Evolutionary conservation across 148 eudicot species (phyloP).

Genomic region (Fagopyrum esculentum): DNA sequence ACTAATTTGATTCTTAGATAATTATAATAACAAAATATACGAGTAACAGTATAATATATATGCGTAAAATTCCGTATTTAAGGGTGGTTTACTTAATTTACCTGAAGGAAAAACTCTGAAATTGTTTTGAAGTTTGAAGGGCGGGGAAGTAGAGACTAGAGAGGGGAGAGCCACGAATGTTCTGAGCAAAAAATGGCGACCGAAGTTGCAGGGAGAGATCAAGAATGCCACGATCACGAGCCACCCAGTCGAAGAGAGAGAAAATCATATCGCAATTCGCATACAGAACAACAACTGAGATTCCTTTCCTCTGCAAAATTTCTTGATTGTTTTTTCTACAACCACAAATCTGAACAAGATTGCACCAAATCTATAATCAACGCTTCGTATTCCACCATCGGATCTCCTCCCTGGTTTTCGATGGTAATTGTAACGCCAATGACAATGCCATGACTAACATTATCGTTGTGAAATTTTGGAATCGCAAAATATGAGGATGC

Average conservation of each 20-base stretch:
- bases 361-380: background rate
- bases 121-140: background rate
- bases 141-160: background rate
- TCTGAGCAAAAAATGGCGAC: slow-evolving; percentile 9
- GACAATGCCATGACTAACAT: background rate
- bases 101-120: background rate
- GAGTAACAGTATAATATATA: no score
- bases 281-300: background rate
- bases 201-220: slow-evolving; percentile 19
- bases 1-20: no score
- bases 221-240: slow-evolving; percentile 21
- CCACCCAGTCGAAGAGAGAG: slow-evolving; percentile 17
- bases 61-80: background rate
- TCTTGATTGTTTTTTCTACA: background rate
- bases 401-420: background rate
- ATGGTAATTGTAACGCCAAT: background rate
- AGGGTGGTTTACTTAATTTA: background rate
- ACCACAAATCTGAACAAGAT: background rate
- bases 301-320: slow-evolving; percentile 1
- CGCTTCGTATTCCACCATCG: background rate
- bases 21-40: no score
- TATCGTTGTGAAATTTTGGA: background rate
- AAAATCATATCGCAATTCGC: slow-evolving; percentile 7
- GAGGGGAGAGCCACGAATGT: slow-evolving; percentile 5
- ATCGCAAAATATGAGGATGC: background rate